Evolutionary conservation across 495 filamentous ascomycete species (phyloP).

Genomic region (Cercophora sp.): DNA sequence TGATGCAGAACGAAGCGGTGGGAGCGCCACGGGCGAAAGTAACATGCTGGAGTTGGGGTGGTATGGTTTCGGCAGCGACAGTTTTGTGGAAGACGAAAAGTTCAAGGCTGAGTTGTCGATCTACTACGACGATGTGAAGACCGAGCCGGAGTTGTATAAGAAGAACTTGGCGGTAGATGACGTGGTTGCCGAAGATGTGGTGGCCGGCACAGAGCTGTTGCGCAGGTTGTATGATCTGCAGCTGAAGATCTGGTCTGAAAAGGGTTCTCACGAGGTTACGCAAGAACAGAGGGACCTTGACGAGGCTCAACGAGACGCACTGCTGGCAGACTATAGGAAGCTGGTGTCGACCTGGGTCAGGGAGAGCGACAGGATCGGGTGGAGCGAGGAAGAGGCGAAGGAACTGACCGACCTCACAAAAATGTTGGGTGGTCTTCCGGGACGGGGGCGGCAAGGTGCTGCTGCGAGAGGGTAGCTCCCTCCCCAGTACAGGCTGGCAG

Average conservation of each 20-base stretch:
- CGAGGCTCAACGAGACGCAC: neutral
- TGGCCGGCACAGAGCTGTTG: slow-evolving; percentile 8
- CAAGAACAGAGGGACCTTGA: neutral
- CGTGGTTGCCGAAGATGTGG: slow-evolving; percentile 3
- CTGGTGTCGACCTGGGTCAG: neutral
- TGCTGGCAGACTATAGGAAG: neutral
- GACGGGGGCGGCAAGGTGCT: no score
- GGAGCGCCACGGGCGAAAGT: neutral
- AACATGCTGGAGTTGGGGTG: neutral
- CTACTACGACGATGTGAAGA: slow-evolving; percentile 7
- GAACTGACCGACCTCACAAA: neutral
- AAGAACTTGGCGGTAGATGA: slow-evolving; percentile 2
- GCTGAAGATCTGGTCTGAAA: neutral
- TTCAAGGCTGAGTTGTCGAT: neutral
- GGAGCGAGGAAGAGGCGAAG: neutral
- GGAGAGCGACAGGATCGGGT: neutral
- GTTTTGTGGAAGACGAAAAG: neutral
- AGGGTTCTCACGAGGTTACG: neutral
- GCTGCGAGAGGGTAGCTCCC: no score
- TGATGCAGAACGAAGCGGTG: neutral
- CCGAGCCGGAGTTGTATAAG: slow-evolving; percentile 8
- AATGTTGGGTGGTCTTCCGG: neutral
- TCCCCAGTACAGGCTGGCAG: no score
- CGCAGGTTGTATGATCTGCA: slow-evolving; percentile 7
- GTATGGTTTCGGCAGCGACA: neutral